Evolutionary conservation across 495 filamentous ascomycete genomes (phyloP).

Genomic region (Pseudotulostoma volvatum): DNA sequence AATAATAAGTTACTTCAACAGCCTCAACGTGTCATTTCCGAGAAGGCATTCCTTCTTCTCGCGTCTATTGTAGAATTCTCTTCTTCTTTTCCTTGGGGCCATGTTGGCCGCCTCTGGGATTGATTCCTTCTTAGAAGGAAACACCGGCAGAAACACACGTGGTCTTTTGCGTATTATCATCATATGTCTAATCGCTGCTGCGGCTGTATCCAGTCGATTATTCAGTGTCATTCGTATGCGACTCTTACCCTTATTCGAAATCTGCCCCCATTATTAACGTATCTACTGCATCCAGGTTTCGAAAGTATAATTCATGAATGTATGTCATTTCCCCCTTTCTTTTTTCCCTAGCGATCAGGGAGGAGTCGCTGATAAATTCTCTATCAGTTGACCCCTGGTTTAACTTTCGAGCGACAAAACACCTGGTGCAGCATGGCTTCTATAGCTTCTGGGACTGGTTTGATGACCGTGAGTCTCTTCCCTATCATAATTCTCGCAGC

Average conservation of each 20-base stretch:
- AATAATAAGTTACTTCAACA: no score
- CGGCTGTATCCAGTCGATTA: conserved; percentile 82
- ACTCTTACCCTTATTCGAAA: no score
- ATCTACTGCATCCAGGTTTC: conserved; percentile 48
- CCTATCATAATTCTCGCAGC: conserved; percentile 1
- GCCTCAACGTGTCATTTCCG: no score
- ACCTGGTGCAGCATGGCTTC: conserved; percentile 90
- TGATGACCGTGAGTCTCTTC: conserved; percentile 62
- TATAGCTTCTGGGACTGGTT: conserved; percentile 99
- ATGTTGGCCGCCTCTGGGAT: conserved; percentile 37
- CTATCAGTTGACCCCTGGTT: conserved; percentile 96
- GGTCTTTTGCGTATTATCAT: conserved; percentile 82
- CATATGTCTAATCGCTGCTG: conserved; percentile 78
- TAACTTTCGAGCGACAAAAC: conserved; percentile 97
- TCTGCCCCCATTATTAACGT: conserved; percentile 5
- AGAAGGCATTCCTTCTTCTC: no score
- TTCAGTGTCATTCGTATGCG: conserved; percentile 94
- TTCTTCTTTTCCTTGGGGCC: conserved; percentile 14
- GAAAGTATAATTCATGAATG: conserved; percentile 99
- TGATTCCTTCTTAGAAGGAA: conserved; percentile 47
- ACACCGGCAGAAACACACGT: conserved; percentile 58
- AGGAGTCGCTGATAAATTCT: no score
- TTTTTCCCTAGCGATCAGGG: no score
- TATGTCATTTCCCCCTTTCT: conserved; percentile 38
- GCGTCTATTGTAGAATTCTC: no score